Evolutionary conservation across 2,329 filamentous ascomycete genomes (phyloP), one percentile per base, ranked within the genome.

Genomic region (Orbilia brochopaga): DNA sequence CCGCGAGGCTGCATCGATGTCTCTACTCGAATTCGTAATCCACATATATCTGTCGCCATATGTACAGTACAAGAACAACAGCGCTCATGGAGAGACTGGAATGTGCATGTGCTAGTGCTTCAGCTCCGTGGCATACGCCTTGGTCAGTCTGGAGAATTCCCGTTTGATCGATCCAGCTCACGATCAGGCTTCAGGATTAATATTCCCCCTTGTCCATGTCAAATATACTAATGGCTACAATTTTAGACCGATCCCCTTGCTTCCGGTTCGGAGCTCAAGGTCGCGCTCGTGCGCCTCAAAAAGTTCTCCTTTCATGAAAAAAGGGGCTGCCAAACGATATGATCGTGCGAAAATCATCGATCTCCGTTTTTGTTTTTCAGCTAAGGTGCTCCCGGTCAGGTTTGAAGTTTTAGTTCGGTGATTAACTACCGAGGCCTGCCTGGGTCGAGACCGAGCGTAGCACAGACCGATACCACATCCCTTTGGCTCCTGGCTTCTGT

Each of bases 381-480:
- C 44, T 23, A 48, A 48, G 44, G 11, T 48, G 11, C 15, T 19
- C n/a, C 15, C 19, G 44, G 44, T 17, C 19, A 48, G 44, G 44
- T 48, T 21, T 17, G 8, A 10, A 19, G 15, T 10, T 23, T 48
- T 23, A 23, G 44, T 48, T 48, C 44, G 44, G 17, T 48, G 44
- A 48, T 48, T 48, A 19, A 48, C 44, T 19, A 48, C 44, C 19
- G 17, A 48, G 44, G 44, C 44, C 44, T 3, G 37, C 37, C 37
- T 42, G 37, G 44, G 44, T 23, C 44, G 15, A 19, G 44, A 48
- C 44, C 44, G 44, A 23, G 44, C 44, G 44, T 48, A 19, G 44
- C 44, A 48, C 44, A 48, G 44, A 48, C 44, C 44, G n/a, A 48
- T 48, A 17, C 44, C 44, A 19, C 44, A 5, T 48, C 44, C 44